Evolutionary conservation across 1,284 basidiomycete genomes (phyloP), one percentile per base, ranked within the genome.

Genomic region (Ustilago sp.): DNA sequence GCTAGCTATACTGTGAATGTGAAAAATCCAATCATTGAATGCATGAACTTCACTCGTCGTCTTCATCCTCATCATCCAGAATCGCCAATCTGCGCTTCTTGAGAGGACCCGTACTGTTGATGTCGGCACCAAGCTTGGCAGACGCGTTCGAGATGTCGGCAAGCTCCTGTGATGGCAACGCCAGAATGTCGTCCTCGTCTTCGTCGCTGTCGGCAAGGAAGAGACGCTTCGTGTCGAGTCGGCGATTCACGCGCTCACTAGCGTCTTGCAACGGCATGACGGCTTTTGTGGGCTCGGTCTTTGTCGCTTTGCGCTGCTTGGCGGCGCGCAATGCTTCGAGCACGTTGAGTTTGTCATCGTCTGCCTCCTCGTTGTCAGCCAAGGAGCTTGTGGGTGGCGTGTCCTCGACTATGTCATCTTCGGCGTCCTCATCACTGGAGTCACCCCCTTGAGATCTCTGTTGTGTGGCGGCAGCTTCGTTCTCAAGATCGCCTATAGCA

Each of bases 201-300:
- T 73, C 64, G 17, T 73, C 70, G 41, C 70, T 68, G 53, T 73
- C 70, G 7, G 65, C 70, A 4, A 73, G 59, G 43, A 73, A 73
- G n/a, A 73, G 65, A 11, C 70, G 64, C 41, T 73, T 73, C 11
- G 61, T 63, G 38, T 73, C 70, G 9, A 73, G 43, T 15, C 65
- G 64, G 7, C 70, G 64, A 19, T 67, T 73, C 11, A 41, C 52
- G 1, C 70, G 64, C 32, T 67, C 43, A 54, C 61, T 64, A 3
- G 58, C 70, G 35, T 73, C 64, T 45, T 73, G 64, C 19, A 73
- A 53, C n/a, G 69, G 63, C 39, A 50, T n/a, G 23, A 34, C 34
- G 12, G 41, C 34, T 19, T 56, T 50, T 19, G 45, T 56, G 32
- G 61, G 12, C n/a, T 15, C 23, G 2, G 41, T 11, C 45, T 73